Conservation (phyloP, 768 basidiomycete genomes). For the Candolleomyces eurysporus region DNA sequence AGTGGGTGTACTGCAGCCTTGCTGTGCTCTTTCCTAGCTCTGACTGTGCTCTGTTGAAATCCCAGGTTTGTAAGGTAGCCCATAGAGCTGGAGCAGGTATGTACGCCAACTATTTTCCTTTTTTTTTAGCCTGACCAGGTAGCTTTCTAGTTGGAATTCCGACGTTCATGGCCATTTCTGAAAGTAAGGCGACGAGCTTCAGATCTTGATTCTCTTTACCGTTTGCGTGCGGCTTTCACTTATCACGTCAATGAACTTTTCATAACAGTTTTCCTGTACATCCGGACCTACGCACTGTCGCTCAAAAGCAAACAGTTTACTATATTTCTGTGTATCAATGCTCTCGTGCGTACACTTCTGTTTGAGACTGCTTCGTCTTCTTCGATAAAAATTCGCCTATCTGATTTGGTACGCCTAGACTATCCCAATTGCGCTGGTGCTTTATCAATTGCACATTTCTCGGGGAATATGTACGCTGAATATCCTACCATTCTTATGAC, state of each 20-base stretch:
- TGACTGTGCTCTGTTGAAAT: neutral
- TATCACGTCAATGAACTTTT: neutral
- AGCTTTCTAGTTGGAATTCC: neutral
- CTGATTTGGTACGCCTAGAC: neutral
- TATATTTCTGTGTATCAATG: neutral
- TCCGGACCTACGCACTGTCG: neutral
- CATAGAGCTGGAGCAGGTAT: neutral
- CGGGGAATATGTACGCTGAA: neutral
- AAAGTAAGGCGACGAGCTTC: neutral
- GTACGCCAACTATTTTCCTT: neutral
- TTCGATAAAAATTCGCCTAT: neutral
- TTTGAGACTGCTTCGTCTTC: no score
- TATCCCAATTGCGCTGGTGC: neutral
- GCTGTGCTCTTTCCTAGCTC: neutral
- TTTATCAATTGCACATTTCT: neutral
- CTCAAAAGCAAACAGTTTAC: neutral
- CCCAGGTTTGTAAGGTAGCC: neutral
- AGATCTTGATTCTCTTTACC: neutral
- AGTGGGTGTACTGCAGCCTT: neutral
- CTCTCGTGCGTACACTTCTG: neutral
- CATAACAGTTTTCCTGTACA: neutral
- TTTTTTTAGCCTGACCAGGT: neutral
- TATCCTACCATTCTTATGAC: neutral
- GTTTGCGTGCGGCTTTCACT: neutral
- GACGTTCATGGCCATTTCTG: neutral